phyloP scores from a whole-genome alignment of 2,329 filamentous ascomycete genomes.

The Zymoseptoria tritici region DNA sequence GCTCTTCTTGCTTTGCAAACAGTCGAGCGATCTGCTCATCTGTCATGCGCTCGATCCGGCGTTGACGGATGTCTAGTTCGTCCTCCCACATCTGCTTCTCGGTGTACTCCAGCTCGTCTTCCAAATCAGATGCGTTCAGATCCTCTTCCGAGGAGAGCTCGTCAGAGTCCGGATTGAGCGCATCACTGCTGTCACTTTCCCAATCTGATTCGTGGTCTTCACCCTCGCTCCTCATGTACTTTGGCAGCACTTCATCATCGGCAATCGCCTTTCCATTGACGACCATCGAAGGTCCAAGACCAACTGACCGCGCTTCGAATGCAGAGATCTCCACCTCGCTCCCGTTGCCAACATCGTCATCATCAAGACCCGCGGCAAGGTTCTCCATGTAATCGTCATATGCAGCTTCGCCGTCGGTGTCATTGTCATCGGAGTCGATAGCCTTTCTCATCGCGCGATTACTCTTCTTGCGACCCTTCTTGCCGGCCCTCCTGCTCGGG shows the following conservation, averaged over 20 bases:
- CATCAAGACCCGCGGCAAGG: slow-evolving; percentile 37
- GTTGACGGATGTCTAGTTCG: slow-evolving; percentile 35
- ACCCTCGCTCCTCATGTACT: slow-evolving; percentile 12
- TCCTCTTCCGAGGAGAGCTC: slow-evolving; percentile 28
- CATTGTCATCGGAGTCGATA: slow-evolving; percentile 42
- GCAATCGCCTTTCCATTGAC: slow-evolving; percentile 24
- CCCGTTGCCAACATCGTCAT: slow-evolving; percentile 9
- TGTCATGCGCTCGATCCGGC: slow-evolving; percentile 37
- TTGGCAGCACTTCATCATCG: slow-evolving; percentile 23
- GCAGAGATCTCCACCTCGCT: slow-evolving; percentile 6
- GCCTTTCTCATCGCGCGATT: slow-evolving; percentile 23
- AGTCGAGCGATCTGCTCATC: slow-evolving; percentile 58
- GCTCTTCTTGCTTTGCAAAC: slow-evolving; percentile 54
- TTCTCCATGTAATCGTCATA: slow-evolving; percentile 63
- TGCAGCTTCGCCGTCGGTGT: slow-evolving; percentile 32
- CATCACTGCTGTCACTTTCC: slow-evolving; percentile 14
- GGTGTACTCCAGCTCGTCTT: slow-evolving; percentile 27
- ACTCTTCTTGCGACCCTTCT: slow-evolving; percentile 28
- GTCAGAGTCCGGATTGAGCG: slow-evolving; percentile 23
- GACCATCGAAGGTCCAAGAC: slow-evolving; percentile 21
- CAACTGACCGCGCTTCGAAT: slow-evolving; percentile 3
- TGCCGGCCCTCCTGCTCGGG: slow-evolving; percentile 18
- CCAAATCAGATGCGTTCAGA: slow-evolving; percentile 31
- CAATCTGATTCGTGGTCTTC: slow-evolving; percentile 11
- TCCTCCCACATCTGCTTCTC: slow-evolving; percentile 32